Base-by-base conservation (phyloP, 495 filamentous ascomycete species). In the Tricharina praecox region DNA sequence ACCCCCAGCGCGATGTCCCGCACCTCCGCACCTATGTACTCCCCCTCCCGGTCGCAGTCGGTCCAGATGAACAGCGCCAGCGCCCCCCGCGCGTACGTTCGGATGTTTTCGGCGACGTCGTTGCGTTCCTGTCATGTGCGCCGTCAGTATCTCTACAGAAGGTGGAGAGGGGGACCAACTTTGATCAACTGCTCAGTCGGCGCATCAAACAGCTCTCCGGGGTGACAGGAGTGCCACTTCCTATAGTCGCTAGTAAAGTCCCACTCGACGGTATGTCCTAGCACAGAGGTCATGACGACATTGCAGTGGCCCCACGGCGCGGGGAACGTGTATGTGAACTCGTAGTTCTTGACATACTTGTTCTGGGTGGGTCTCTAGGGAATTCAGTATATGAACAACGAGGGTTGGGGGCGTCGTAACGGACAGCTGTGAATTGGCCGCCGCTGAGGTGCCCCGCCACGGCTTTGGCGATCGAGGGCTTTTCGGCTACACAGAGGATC, bases 31-130 rank as follows among this genome's bases (percentile, higher is more conserved):
- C 90, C 90, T 51, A 97, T 97, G 56, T 95, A 79, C 64, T 97
- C 90, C 13, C 90, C 90, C 70, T 97, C 90, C 41, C 87, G 77
- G 69, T 97, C 90, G 65, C 90, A 96, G 70, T 97, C 90, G 0
- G 90, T 97, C 90, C 90, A 97, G 55, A 97, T 93, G 62, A 85
- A 90, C 11, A 97, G 69, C 16, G 75, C 75, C 53, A 69, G 71
- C 45, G 74, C 67, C 54, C 72, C 69, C 36, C 72, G 72, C 10
- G 92, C 90, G 62, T 90, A 76, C 4, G 68, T 63, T 38, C 77
- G 69, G 56, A 97, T 96, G 57, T 97, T 97, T 3, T 75, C 67
- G 7, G 86, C 84, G 47, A 96, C 81, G 15, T 75, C 66, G 54
- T 73, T 75, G 56, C 84, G 87, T 58, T 88, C 79, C 79, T 92